Conservation (phyloP, 306 rosid species). For the Hippophae rhamnoides region DNA sequence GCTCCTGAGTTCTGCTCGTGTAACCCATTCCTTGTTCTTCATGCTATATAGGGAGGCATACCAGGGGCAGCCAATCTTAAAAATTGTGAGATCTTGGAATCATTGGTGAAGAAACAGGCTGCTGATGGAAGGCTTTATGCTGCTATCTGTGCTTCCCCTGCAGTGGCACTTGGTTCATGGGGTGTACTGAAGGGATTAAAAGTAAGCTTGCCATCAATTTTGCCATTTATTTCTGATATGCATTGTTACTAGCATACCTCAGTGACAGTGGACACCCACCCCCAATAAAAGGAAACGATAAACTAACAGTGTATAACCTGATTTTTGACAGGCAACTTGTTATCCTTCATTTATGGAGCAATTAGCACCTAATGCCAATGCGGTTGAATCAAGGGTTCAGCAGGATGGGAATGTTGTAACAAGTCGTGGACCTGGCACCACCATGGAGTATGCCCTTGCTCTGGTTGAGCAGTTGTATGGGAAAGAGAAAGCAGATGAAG, state of each 20-base stretch:
- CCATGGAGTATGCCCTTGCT: conserved; percentile 70
- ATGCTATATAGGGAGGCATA: conserved; percentile 62
- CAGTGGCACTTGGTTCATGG: conserved; percentile 79
- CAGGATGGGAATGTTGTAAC: conserved; percentile 74
- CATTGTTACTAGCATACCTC: neutral
- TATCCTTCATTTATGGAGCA: conserved; percentile 76
- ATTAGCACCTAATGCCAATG: conserved; percentile 45
- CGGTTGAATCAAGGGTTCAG: conserved; percentile 84
- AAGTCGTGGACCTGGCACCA: conserved; percentile 87
- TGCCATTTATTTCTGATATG: neutral
- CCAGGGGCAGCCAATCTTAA: conserved; percentile 61
- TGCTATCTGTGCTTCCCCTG: conserved; percentile 93
- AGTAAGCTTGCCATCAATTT: conserved; percentile 32
- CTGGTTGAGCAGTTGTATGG: conserved; percentile 77
- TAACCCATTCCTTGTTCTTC: neutral
- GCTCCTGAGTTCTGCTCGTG: neutral
- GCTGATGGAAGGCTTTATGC: conserved; percentile 65
- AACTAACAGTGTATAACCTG: neutral
- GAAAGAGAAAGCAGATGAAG: conserved; percentile 76
- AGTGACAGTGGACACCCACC: neutral
- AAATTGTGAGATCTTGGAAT: conserved; percentile 41
- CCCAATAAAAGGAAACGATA: too few relatives aligned
- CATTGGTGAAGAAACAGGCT: conserved; percentile 59
- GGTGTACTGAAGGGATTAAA: conserved; percentile 77
- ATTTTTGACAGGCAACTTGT: conserved; percentile 67